These are phyloP conservation scores for Lactifluus volemus DNA, from an alignment of 768 basidiomycete genomes.

Conservation along the genomic window DNA sequence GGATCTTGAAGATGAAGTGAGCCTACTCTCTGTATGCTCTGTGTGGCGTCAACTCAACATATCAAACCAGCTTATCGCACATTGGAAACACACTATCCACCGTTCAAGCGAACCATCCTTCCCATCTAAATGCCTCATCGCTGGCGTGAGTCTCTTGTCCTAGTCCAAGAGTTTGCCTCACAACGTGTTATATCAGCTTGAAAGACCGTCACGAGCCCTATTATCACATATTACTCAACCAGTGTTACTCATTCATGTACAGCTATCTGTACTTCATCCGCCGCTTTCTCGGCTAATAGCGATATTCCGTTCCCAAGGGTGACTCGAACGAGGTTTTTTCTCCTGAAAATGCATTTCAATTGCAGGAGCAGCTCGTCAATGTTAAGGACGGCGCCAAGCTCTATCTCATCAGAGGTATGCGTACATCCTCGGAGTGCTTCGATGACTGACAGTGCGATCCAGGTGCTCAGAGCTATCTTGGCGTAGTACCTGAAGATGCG, in stretches of 20 bases:
- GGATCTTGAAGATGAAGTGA: slow-evolving; percentile 18
- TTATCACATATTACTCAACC: slow-evolving; percentile 7
- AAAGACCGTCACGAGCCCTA: background rate
- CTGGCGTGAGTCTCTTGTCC: slow-evolving; percentile 1
- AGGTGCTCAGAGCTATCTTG: slow-evolving; percentile 17
- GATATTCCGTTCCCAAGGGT: slow-evolving; percentile 5
- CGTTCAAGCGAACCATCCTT: slow-evolving; percentile 15
- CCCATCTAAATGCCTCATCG: slow-evolving; percentile 13
- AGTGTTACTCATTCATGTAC: slow-evolving; percentile 17
- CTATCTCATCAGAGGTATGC: slow-evolving; percentile 14
- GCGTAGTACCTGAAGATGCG: slow-evolving; percentile 18
- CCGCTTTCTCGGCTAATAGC: background rate
- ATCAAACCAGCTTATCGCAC: slow-evolving; percentile 18
- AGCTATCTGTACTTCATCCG: background rate
- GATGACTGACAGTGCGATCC: background rate
- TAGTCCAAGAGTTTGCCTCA: background rate
- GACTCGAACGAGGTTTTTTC: slow-evolving; percentile 14
- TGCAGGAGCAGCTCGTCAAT: slow-evolving; percentile 17
- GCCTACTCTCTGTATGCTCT: background rate
- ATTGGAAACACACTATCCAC: slow-evolving; percentile 21
- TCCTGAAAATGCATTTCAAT: slow-evolving; percentile 1
- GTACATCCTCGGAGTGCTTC: background rate
- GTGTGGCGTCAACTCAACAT: background rate
- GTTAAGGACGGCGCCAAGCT: slow-evolving; percentile 17
- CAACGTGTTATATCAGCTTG: background rate